phyloP scores from a whole-genome alignment of 768 basidiomycete genomes.

The Punctularia strigosozonata region DNA sequence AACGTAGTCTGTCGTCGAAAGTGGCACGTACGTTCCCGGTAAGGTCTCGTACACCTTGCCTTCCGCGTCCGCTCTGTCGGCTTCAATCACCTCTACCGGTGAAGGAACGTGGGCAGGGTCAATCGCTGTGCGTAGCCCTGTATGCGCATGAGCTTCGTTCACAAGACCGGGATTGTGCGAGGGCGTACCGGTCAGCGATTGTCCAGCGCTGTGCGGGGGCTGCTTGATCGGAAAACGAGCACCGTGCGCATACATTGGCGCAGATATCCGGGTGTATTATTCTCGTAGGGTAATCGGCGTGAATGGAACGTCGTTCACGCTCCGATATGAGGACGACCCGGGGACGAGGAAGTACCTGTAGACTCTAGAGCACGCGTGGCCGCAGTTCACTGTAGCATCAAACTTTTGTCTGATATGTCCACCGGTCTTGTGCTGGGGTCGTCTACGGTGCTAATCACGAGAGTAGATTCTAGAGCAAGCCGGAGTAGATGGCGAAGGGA shows the following conservation, averaged over 20 bases:
- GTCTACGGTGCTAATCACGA: too few species aligned
- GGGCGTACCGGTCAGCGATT: neutral
- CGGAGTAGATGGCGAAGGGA: too few species aligned
- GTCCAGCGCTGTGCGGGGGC: constrained; percentile 1
- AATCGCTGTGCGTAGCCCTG: constrained; percentile 73
- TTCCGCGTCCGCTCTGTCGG: constrained; percentile 73
- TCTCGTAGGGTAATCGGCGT: too few species aligned
- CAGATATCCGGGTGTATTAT: too few species aligned
- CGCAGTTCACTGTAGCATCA: too few species aligned
- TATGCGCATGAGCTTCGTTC: neutral
- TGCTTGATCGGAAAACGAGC: constrained; percentile 1
- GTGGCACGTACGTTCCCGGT: constrained; percentile 53
- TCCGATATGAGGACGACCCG: too few species aligned
- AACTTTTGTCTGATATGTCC: too few species aligned
- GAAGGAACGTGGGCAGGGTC: constrained; percentile 90
- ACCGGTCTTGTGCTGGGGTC: too few species aligned
- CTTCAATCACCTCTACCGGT: constrained; percentile 65
- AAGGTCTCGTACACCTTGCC: constrained; percentile 56
- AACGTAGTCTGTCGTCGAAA: constrained; percentile 78
- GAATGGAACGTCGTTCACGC: too few species aligned
- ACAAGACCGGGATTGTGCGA: neutral
- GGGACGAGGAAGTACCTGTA: too few species aligned
- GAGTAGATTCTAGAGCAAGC: too few species aligned
- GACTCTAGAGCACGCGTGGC: too few species aligned
- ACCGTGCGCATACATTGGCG: neutral